Percentiles rank a stretch among this genome's conserved stretches.
phyloP scores from a whole-genome alignment of 2,329 filamentous ascomycete species.

The Beauveria brongniartii region DNA sequence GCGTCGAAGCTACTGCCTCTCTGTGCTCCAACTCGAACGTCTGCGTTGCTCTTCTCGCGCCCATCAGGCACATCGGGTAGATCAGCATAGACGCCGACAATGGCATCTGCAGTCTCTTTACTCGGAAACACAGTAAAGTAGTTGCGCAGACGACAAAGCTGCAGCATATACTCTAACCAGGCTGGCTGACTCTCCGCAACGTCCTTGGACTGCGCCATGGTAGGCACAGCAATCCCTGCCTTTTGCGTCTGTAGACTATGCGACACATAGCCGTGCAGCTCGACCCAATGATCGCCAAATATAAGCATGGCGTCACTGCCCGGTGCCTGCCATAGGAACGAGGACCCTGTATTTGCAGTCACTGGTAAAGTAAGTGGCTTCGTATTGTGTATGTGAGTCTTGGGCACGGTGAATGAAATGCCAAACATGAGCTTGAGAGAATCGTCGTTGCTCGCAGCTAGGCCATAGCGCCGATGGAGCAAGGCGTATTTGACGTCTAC shows the following conservation, averaged over 20 bases:
- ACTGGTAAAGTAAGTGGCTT: conserved; percentile 42
- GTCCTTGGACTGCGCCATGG: conserved; percentile 42
- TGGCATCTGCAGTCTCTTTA: conserved; percentile 39
- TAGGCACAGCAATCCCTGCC: conserved; percentile 25
- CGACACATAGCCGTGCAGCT: conserved; percentile 74
- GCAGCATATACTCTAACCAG: conserved; percentile 71
- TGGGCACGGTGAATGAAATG: conserved; percentile 70
- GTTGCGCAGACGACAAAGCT: conserved; percentile 66
- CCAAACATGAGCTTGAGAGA: conserved; percentile 57
- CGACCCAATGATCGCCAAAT: conserved; percentile 78
- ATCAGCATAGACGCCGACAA: conserved; percentile 73
- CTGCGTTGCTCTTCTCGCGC: conserved; percentile 28
- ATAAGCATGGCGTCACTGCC: conserved; percentile 75
- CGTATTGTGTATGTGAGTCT: conserved; percentile 52
- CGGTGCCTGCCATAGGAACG: conserved; percentile 81
- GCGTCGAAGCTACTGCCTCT: conserved; percentile 31
- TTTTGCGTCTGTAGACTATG: conserved; percentile 45
- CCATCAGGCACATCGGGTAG: conserved; percentile 67
- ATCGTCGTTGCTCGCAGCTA: conserved; percentile 31
- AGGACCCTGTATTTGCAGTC: conserved; percentile 28
- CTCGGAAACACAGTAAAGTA: conserved; percentile 77
- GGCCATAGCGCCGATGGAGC: conserved; percentile 70
- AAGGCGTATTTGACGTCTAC: conserved; percentile 66
- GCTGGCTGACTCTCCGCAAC: conserved; percentile 63
- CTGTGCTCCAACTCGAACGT: conserved; percentile 21